phyloP scores from a whole-genome alignment of 495 filamentous ascomycete species.

The Pyrenopolyporus hunteri region DNA sequence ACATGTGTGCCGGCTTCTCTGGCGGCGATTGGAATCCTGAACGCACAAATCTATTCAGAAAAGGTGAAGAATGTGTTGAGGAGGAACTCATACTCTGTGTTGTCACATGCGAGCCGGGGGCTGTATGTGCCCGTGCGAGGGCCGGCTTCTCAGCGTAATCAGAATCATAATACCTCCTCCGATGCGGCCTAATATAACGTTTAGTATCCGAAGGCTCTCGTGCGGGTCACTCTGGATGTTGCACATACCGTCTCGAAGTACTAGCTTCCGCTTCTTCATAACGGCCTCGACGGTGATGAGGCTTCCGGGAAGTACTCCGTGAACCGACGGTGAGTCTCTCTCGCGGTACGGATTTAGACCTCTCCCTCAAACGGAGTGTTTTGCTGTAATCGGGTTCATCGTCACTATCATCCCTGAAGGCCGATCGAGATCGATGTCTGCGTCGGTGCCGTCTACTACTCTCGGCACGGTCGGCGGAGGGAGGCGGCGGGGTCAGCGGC shows the following conservation, averaged over 20 bases:
- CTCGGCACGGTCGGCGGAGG: conserved; percentile 24
- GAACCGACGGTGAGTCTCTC: conserved; percentile 28
- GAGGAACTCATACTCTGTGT: conserved; percentile 50
- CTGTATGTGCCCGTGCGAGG: conserved; percentile 45
- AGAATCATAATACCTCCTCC: conserved; percentile 48
- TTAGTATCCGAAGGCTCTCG: not conserved
- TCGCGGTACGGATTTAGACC: conserved; percentile 31
- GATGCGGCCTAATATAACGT: conserved; percentile 31
- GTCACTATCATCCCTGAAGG: conserved; percentile 37
- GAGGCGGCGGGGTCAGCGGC: conserved; percentile 25
- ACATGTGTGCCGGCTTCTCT: conserved; percentile 45
- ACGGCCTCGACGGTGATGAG: conserved; percentile 20
- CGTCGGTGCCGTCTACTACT: conserved; percentile 37
- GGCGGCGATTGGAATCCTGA: conserved; percentile 35
- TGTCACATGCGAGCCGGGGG: conserved; percentile 44
- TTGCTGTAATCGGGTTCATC: conserved; percentile 39
- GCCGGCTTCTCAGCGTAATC: conserved; percentile 41
- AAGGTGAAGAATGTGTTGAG: conserved; percentile 44
- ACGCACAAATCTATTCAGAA: conserved; percentile 45
- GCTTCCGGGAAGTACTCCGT: conserved; percentile 35
- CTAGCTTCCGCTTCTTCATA: conserved; percentile 45
- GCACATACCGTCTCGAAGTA: conserved; percentile 47
- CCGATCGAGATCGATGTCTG: conserved; percentile 26
- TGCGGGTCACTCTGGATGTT: not conserved
- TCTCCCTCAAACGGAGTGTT: conserved; percentile 33